These are phyloP conservation scores for Candida alai DNA, from an alignment of 805 yeast species.

Conservation along the genomic window DNA sequence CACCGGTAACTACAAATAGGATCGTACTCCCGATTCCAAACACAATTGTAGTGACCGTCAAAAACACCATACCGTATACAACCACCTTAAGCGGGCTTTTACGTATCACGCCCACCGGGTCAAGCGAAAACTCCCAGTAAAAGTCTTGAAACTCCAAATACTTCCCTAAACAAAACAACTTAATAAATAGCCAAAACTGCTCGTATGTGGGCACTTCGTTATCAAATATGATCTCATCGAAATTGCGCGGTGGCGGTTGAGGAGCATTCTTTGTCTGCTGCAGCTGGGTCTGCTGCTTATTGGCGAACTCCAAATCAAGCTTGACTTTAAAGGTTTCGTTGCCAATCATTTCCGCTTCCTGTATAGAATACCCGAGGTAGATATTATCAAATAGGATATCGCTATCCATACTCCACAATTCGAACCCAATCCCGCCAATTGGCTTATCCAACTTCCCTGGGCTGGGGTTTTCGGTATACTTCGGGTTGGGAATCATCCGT, in stretches of 20 bases:
- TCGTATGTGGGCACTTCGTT: constrained; percentile 13
- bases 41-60: constrained; percentile 36
- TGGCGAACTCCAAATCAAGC: constrained; percentile 45
- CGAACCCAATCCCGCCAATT: constrained; percentile 82
- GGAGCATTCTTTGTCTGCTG: constrained; percentile 43
- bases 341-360: constrained; percentile 81
- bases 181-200: constrained; percentile 15
- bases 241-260: constrained; percentile 39
- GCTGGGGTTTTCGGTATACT: constrained; percentile 51
- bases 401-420: constrained; percentile 81
- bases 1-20: constrained; percentile 8
- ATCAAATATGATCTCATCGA: constrained; percentile 30
- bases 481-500: constrained; percentile 62
- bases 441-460: constrained; percentile 58
- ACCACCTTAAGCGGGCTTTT: constrained; percentile 50
- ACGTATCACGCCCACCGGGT: constrained; percentile 44
- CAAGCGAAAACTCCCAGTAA: constrained; percentile 35
- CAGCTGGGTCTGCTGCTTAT: constrained; percentile 34
- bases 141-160: constrained; percentile 25
- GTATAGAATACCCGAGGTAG: constrained; percentile 79
- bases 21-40: constrained; percentile 32
- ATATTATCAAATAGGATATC: constrained; percentile 77
- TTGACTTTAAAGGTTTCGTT: constrained; percentile 66
- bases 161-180: constrained; percentile 18
- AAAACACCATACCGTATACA: constrained; percentile 40